Conservation (phyloP, 495 filamentous ascomycete genomes). For the Jackrogersella multiformis region DNA sequence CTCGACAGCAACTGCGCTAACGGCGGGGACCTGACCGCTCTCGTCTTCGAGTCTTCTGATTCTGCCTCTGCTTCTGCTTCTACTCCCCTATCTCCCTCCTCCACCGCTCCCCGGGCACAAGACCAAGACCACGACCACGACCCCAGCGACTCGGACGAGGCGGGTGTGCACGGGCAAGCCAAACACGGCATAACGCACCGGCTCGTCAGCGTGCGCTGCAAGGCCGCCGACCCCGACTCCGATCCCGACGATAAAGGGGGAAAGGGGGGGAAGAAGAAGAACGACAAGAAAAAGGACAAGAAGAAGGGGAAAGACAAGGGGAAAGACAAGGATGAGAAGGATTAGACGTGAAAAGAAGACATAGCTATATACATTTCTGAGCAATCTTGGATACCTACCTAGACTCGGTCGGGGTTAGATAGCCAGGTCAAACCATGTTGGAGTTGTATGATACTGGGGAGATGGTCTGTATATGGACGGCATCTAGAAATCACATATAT, state of each 20-base stretch:
- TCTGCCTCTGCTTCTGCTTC: too few species aligned
- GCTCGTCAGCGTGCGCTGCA: constrained; percentile 42
- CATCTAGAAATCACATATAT: background rate
- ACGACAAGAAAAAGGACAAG: constrained; percentile 22
- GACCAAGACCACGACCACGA: constrained; percentile 29
- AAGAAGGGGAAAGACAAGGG: constrained; percentile 25
- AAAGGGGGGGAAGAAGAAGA: constrained; percentile 13
- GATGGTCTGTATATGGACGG: background rate
- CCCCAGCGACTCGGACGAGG: background rate
- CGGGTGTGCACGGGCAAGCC: constrained; percentile 9
- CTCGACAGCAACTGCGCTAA: constrained; percentile 84
- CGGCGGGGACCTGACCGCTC: constrained; percentile 77
- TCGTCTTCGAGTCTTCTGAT: constrained; percentile 68
- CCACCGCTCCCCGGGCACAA: background rate
- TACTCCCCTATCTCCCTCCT: background rate
- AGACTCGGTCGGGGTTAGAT: background rate
- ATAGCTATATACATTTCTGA: background rate
- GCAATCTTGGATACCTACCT: background rate
- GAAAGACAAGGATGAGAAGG: constrained; percentile 25
- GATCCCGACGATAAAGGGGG: constrained; percentile 16
- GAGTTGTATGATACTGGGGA: background rate
- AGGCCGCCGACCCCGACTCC: background rate
- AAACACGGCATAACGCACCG: constrained; percentile 37
- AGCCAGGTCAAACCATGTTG: background rate
- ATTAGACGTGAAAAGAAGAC: background rate